Base-by-base conservation (phyloP, 139 green algal genomes). In the Chlorella sp. region DNA sequence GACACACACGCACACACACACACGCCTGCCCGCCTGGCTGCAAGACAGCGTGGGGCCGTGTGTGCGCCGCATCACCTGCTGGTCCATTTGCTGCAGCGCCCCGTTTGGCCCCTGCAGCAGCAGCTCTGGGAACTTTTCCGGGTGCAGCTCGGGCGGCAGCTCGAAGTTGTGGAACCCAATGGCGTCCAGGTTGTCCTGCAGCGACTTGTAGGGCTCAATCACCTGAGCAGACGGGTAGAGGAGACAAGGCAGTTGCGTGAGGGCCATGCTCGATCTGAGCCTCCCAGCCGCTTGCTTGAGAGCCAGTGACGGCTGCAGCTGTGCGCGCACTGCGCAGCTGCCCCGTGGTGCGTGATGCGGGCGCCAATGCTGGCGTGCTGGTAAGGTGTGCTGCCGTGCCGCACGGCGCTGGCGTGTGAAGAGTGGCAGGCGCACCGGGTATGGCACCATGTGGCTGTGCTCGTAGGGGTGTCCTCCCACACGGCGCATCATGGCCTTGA, bases 381-480 rank as follows among this genome's bases (percentile, higher is more conserved):
- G 23, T 5, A 70, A 64, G 55, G 17, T 50, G 31, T n/a, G 23
- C 5, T 24, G 5, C 51, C 1, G 31, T 20, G 35, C 20, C 14
- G 29, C 35, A 31, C 3, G 14, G 29, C 36, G 62, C 23, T 62
- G n/a, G n/a, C n/a, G n/a, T n/a, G n/a, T n/a, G n/a, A n/a, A n/a
- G n/a, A n/a, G n/a, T n/a, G n/a, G n/a, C n/a, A n/a, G n/a, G 75
- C 67, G 31, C 75, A 77, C 63, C 29, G 74, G 64, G 35, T 76
- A 84, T 0, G 73, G 70, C 30, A 89, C 59, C 49, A 67, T 71
- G 55, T 82, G 69, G 24, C 67, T 60, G 2, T 26, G 64, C 20
- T 86, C 80, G 63, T 89, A 89, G 0, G 83, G 83, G 77, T 89
- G 83, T 0, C 83, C 80, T 17, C 70, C 80, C 32, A 68, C 79